These are phyloP conservation scores for Candolleomyces aberdarensis DNA, from an alignment of 768 basidiomycete genomes.

Conservation along the genomic window DNA sequence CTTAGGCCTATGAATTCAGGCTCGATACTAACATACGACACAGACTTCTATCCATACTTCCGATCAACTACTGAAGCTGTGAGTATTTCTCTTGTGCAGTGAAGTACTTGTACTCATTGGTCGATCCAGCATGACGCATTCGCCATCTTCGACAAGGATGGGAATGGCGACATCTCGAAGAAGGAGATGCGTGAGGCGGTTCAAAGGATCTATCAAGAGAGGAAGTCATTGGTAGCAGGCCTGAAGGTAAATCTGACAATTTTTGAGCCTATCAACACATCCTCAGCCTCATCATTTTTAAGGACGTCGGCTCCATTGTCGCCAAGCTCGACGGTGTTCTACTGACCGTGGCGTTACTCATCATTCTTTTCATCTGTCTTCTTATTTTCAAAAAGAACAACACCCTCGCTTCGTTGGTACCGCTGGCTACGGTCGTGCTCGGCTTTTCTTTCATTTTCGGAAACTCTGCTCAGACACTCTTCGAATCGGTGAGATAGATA, in stretches of 20 bases:
- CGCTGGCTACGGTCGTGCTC: slow-evolving; percentile 74
- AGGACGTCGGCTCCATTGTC: slow-evolving; percentile 73
- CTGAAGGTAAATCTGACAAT: slow-evolving; percentile 49
- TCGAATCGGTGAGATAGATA: slow-evolving; percentile 58
- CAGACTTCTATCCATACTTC: slow-evolving; percentile 81
- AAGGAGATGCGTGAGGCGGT: slow-evolving; percentile 82
- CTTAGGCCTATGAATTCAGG: no score
- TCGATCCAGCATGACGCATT: slow-evolving; percentile 59
- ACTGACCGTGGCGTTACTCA: slow-evolving; percentile 51
- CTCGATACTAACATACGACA: neutral
- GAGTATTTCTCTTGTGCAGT: slow-evolving; percentile 18
- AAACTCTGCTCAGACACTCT: slow-evolving; percentile 73
- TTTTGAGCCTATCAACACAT: slow-evolving; percentile 2
- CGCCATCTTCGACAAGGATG: slow-evolving; percentile 71
- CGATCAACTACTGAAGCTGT: slow-evolving; percentile 69
- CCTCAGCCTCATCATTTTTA: neutral
- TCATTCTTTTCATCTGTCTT: slow-evolving; percentile 65
- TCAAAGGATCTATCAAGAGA: slow-evolving; percentile 74
- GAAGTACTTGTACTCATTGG: neutral
- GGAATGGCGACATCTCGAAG: slow-evolving; percentile 78
- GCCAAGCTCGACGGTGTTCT: slow-evolving; percentile 78
- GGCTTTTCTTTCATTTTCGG: slow-evolving; percentile 87
- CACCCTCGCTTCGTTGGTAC: slow-evolving; percentile 71
- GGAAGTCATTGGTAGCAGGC: slow-evolving; percentile 66
- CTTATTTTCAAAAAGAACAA: slow-evolving; percentile 71